Evolutionary conservation across 768 basidiomycete species (phyloP).

Genomic region (Lactarius psammicola): DNA sequence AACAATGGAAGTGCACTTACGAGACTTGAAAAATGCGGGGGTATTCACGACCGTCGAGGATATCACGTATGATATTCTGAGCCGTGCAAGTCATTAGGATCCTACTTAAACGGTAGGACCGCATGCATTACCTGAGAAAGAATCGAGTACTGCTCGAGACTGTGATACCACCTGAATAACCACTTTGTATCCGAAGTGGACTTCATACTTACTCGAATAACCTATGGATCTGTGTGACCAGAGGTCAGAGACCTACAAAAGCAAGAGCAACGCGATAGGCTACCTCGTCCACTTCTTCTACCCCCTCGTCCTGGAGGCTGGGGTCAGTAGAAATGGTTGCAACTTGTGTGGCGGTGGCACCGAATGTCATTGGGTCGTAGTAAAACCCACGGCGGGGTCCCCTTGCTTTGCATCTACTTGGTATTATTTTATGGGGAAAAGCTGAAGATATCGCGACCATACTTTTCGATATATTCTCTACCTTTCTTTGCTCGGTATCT

Average conservation of each 20-base stretch:
- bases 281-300: constrained; percentile 24
- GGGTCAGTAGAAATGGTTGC: not conserved
- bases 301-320: not conserved
- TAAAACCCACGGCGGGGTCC: not conserved
- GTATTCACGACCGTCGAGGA: constrained; percentile 24
- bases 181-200: not conserved
- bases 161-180: not conserved
- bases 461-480: constrained; percentile 12
- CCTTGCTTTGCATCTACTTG: constrained; percentile 20
- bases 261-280: not conserved
- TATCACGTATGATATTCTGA: constrained; percentile 15
- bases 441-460: not conserved
- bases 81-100: not conserved
- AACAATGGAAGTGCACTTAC: constrained; percentile 5
- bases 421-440: not conserved
- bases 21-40: constrained; percentile 24
- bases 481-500: constrained; percentile 12
- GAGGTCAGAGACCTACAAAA: not conserved
- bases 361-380: constrained; percentile 10
- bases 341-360: not conserved
- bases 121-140: constrained; percentile 14
- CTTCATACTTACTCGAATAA: constrained; percentile 16
- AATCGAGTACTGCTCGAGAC: constrained; percentile 23
- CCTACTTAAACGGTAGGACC: not conserved
- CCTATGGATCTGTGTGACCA: constrained; percentile 8